Evolutionary conservation across 2,329 filamentous ascomycete species (phyloP), one percentile per base, ranked within the genome.

Genomic region (Fusarium udum): DNA sequence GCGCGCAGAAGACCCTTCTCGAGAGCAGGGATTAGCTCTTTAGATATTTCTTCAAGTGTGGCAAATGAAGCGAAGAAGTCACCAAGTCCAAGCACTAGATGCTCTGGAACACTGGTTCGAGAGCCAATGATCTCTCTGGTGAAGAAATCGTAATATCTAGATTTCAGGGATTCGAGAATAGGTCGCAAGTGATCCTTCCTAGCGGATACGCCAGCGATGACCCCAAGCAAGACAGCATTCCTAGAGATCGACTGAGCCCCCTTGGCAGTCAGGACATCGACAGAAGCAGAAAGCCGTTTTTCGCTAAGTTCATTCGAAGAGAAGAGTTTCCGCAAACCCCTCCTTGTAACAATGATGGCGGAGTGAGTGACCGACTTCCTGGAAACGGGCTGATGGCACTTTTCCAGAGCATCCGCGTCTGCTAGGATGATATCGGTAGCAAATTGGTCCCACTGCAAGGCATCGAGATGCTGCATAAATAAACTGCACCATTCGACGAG

Each of bases 1-100:
- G 95, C 92, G 79, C 97, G 90, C 51, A 99, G 84, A 62, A 99
- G 87, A 11, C 93, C 92, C 83, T 97, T 98, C 79, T 99, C 96
- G 20, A 98, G 85, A 1, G 94, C 86, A 14, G 95, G 94, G 31
- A 97, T 86, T 37, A 98, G 79, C 48, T 95, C 90, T 72, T 90
- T 92, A 60, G 90, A 88, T 36, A 98, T 80, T 73, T 98, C 95
- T 31, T 95, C 91, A 22, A 89, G 80, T 1, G 89, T 92, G 42
- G 92, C 87, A 79, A 95, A 98, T 37, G 87, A 88, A 22, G 84
- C 82, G 80, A 98, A 97, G 84, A 98, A 98, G 80, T 98, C 95
- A 56, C 86, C 84, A 52, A 98, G 84, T 11, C 92, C 93, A 75
- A 87, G 87, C 6, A 93, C 90, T 64, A 97, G 85, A 79, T 97